Evolutionary conservation across 2,329 filamentous ascomycete species (phyloP).

Genomic region (Knoxdaviesia capensis): DNA sequence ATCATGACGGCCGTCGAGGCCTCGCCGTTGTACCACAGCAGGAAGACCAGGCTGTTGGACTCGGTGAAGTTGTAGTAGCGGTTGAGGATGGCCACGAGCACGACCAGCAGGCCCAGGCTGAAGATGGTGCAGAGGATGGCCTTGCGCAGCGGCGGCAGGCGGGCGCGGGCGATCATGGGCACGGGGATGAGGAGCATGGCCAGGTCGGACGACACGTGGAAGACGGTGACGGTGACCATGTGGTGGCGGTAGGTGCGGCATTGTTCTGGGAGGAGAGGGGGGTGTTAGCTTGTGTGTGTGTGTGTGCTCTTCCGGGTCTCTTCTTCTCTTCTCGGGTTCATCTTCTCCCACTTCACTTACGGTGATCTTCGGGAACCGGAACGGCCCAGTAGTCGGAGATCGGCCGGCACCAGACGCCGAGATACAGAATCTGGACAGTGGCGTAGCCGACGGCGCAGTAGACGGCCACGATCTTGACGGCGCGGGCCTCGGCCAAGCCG

Average conservation of each 20-base stretch:
- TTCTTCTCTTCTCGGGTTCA: no score
- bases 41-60: slow-evolving; percentile 18
- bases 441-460: slow-evolving; percentile 28
- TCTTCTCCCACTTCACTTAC: no score
- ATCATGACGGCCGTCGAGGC: slow-evolving; percentile 23
- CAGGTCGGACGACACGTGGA: slow-evolving; percentile 40
- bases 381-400: slow-evolving; percentile 37
- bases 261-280: slow-evolving; percentile 27
- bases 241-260: slow-evolving; percentile 36
- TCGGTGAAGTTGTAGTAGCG: slow-evolving; percentile 21
- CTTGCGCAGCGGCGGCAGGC: slow-evolving; percentile 30
- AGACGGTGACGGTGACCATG: slow-evolving; percentile 33
- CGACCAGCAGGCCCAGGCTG: slow-evolving; percentile 23
- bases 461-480: slow-evolving; percentile 24
- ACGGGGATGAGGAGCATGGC: slow-evolving; percentile 38
- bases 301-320: no score
- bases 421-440: slow-evolving; percentile 26
- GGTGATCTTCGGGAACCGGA: slow-evolving; percentile 27
- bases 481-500: slow-evolving; percentile 23
- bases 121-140: slow-evolving; percentile 26
- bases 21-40: slow-evolving; percentile 24
- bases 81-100: slow-evolving; percentile 27
- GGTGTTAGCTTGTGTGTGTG: no score
- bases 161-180: slow-evolving; percentile 27
- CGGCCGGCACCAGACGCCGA: slow-evolving; percentile 33